These are phyloP conservation scores for Pseudisothecium myosuroides DNA, from an alignment of 225 moss, liverwort and hornwort species.

Conservation along the genomic window DNA sequence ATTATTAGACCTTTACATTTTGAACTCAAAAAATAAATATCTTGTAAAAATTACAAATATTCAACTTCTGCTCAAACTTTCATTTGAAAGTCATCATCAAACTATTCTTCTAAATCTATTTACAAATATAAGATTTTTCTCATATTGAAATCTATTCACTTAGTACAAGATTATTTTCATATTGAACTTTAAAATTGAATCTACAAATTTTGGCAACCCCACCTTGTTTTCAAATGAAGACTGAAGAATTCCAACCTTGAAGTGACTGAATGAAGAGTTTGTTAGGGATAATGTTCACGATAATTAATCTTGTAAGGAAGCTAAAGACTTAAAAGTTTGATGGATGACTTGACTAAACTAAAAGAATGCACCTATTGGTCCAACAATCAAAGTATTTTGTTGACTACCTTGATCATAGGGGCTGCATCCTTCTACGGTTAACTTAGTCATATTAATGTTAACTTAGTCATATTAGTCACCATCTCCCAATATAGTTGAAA, in stretches of 20 bases:
- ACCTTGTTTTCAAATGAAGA: no score
- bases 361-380: not conserved
- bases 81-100: not conserved
- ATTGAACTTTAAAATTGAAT: not conserved
- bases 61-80: not conserved
- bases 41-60: not conserved
- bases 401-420: not conserved
- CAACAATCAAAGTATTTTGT: not conserved
- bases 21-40: not conserved
- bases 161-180: not conserved
- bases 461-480: no score
- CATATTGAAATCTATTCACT: not conserved
- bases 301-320: fast-evolving
- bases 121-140: not conserved
- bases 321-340: no score
- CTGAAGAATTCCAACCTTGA: no score
- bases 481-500: not conserved
- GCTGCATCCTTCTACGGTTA: not conserved
- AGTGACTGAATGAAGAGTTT: not conserved
- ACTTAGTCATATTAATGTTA: not conserved
- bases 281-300: not conserved
- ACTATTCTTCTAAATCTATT: not conserved
- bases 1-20: not conserved
- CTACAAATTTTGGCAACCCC: not conserved
- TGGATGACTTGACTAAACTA: no score